Evolutionary conservation across 768 basidiomycete species (phyloP), one percentile per base, ranked within the genome.

Genomic region (Lyophyllum shimeji): DNA sequence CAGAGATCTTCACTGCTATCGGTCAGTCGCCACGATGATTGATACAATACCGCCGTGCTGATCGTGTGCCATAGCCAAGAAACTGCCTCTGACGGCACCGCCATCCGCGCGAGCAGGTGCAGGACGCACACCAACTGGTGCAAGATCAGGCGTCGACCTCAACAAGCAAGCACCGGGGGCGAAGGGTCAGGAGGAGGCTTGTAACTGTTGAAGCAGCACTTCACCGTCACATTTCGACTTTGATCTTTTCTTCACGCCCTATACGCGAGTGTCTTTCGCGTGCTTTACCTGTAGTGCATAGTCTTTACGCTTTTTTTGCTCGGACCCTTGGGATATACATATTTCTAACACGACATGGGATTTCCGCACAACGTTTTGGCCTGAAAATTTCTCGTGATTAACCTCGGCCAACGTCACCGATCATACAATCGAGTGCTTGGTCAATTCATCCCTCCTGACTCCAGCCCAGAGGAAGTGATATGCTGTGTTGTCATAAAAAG

Each of bases 1-100:
- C 85, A 42, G 90, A 92, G 50, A 87, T 95, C 59, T 95, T 95
- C 73, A 87, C 85, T 29, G 82, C 86, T 7, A 93, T 95, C 62
- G 93, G 91, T 92, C 63, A 60, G 85, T 60, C 45, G 18, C 13
- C 15, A 17, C 24, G 13, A 15, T 44, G 20, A 21, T 55, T 37
- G 39, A 46, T 47, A 44, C 56, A 50, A 27, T 33, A 34, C 46
- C 55, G 31, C 27, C 44, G 46, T 24, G 42, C 53, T 58, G 23
- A 61, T 53, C 44, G 3, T 54, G 27, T 51, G 57, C 42, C 53
- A 56, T 65, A 93, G 91, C 91, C 69, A 90, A 92, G 85, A 93
- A 93, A 65, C 76, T 93, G n/a, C 91, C 91, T n/a, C 74, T 88
- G 57, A 87, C 84, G 5, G 87, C 89, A 49, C 85, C 90, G 34